Base-by-base conservation (phyloP, 2,329 filamentous ascomycete genomes). In the Cercospora janseana region DNA sequence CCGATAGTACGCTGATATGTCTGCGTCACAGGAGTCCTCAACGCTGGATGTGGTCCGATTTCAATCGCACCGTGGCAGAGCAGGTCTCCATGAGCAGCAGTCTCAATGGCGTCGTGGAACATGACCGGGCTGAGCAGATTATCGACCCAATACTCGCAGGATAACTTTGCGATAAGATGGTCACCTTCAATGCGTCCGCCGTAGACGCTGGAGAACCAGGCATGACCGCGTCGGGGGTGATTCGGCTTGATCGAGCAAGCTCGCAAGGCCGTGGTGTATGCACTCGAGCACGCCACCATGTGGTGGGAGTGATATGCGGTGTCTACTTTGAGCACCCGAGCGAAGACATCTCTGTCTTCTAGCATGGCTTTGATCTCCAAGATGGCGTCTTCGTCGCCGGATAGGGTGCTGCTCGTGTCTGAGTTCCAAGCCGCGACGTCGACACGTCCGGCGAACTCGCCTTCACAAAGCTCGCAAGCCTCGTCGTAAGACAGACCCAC, bases 291-390 rank as follows among this genome's bases (percentile, higher is more conserved):
- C 12, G 43, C 28, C 15, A 40, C 16, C 52, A 64, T 60, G 29
- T 75, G 73, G 35, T 69, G 66, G 0, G 71, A 74, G 49, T 77
- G 74, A 38, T 75, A 77, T 0, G 74, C 74, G 8, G 59, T 67
- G 20, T 72, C 67, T 4, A 76, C 72, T 18, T 66, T 63, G 2
- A 78, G 66, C 10, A 60, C 45, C 2, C 71, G 63, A 12, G 60
- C 62, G 52, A 77, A 76, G 4, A 64, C 63, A 3, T 66, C 60
- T 21, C 69, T 56, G 3, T 65, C 57, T 0, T 69, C 60, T 0
- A 76, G 49, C 0, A 62, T 57, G 1, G 54, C 47, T 6, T 66
- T 57, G 0, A 62, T 48, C 27, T 68, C 59, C 0, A 66, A 50
- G 3, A 78, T 68, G 3, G 63, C 66, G 51, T 68, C 57, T 3